A percentile compares a stretch with the other conserved stretches of the same genome.
These are phyloP conservation scores for Pseudogymnoascus sp. DNA, from an alignment of 2,329 filamentous ascomycete genomes.

Conservation along the genomic window DNA sequence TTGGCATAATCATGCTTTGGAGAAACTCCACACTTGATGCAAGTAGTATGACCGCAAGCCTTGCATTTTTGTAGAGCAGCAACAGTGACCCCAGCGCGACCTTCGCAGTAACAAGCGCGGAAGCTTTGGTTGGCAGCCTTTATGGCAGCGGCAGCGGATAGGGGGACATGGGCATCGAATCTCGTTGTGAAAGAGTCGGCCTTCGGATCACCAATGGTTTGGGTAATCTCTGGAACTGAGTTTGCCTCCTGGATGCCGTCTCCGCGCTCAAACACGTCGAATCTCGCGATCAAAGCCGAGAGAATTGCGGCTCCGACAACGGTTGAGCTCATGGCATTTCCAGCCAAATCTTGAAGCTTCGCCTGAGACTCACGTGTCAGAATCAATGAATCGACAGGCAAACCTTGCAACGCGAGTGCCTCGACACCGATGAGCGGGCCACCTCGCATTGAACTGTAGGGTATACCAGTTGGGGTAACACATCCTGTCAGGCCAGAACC, in stretches of 20 bases:
- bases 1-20: slow-evolving; percentile 33
- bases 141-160: slow-evolving; percentile 15
- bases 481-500: slow-evolving; percentile 55
- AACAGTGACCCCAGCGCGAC: slow-evolving; percentile 31
- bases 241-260: background rate
- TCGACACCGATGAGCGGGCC: slow-evolving; percentile 56
- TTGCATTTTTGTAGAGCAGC: slow-evolving; percentile 39
- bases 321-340: slow-evolving; percentile 72
- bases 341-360: slow-evolving; percentile 61
- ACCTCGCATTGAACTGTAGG: slow-evolving; percentile 52
- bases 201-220: background rate
- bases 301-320: slow-evolving; percentile 59
- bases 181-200: background rate
- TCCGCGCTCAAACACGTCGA: slow-evolving; percentile 8
- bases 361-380: slow-evolving; percentile 55
- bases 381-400: slow-evolving; percentile 54
- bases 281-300: slow-evolving; percentile 42
- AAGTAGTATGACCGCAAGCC: slow-evolving; percentile 47
- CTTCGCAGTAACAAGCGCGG: slow-evolving; percentile 51
- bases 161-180: slow-evolving; percentile 7
- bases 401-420: slow-evolving; percentile 57
- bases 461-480: slow-evolving; percentile 57
- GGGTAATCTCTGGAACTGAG: background rate
- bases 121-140: slow-evolving; percentile 27
- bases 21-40: slow-evolving; percentile 44